phyloP scores from a whole-genome alignment of 208 protist species.

The Leishmania lainsoni region DNA sequence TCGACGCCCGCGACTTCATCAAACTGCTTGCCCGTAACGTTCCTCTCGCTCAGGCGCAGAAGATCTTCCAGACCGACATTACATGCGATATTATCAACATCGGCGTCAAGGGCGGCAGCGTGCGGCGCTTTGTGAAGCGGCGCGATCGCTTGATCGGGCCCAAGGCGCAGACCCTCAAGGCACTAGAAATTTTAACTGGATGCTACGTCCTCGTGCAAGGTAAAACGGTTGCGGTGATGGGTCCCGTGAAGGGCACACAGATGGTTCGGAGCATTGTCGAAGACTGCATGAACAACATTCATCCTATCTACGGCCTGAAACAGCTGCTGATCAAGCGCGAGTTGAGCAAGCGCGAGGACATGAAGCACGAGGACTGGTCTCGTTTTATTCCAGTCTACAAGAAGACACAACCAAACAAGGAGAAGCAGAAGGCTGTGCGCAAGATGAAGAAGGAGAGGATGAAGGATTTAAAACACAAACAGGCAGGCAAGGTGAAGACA shows the following conservation, averaged over 20 bases:
- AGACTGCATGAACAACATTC: slow-evolving; percentile 99
- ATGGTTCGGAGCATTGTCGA: slow-evolving; percentile 97
- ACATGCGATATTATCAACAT: slow-evolving; percentile 99
- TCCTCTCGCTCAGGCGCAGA: slow-evolving; percentile 96
- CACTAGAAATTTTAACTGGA: slow-evolving; percentile 98
- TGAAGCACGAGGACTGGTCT: slow-evolving; percentile 98
- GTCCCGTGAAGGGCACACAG: slow-evolving; percentile 95
- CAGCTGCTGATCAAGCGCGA: slow-evolving; percentile 99
- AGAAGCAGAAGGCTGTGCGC: slow-evolving; percentile 86
- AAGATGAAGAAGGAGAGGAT: slow-evolving; percentile 89
- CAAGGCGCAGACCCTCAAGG: slow-evolving; percentile 98
- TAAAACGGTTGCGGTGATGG: slow-evolving; percentile 97
- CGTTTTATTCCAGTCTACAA: slow-evolving; percentile 98
- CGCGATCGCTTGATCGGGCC: slow-evolving; percentile 99
- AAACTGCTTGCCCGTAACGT: slow-evolving; percentile 97
- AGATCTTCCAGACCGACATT: slow-evolving; percentile 97
- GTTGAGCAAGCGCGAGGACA: slow-evolving; percentile 95
- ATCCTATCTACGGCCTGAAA: slow-evolving; percentile 99
- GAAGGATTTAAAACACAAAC: slow-evolving; percentile 60
- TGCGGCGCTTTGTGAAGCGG: slow-evolving; percentile 98
- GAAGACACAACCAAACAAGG: slow-evolving; percentile 88
- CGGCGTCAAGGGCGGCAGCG: slow-evolving; percentile 93
- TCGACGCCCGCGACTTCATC: slow-evolving; percentile 98
- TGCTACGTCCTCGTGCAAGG: slow-evolving; percentile 99
- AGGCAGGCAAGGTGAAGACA: slow-evolving; percentile 75